These are phyloP conservation scores for Aspergillus mulundensis DNA, from an alignment of 495 filamentous ascomycete species.

Conservation along the genomic window DNA sequence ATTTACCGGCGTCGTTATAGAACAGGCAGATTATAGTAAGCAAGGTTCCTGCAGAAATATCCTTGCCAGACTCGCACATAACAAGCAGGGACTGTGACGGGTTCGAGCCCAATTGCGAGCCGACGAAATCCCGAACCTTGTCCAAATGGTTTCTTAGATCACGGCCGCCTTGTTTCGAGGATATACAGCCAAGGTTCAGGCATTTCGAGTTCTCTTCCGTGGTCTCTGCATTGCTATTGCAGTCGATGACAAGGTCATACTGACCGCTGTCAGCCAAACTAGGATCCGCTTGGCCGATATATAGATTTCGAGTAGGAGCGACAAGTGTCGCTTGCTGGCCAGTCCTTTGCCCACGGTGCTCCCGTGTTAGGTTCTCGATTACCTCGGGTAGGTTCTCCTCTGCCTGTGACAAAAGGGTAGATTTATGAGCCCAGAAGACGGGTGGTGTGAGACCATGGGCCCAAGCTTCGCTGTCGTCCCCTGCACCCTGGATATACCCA, in stretches of 20 bases:
- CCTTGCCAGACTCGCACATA: conserved; percentile 59
- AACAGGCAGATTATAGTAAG: conserved; percentile 61
- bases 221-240: conserved; percentile 34
- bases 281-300: conserved; percentile 27
- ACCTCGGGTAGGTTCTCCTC: conserved; percentile 64
- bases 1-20: conserved; percentile 52
- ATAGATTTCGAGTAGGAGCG: conserved; percentile 38
- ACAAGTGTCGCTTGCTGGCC: conserved; percentile 27
- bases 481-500: conserved; percentile 91
- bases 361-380: conserved; percentile 52
- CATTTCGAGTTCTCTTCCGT: conserved; percentile 28
- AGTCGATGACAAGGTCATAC: conserved; percentile 47
- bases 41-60: conserved; percentile 60
- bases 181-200: conserved; percentile 61
- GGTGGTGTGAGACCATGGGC: conserved; percentile 68
- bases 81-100: conserved; percentile 45
- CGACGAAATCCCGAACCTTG: conserved; percentile 47
- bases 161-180: conserved; percentile 70
- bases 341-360: conserved; percentile 21
- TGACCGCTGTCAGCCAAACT: conserved; percentile 9
- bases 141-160: conserved; percentile 63
- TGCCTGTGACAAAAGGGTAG: conserved; percentile 48
- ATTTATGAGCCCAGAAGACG: conserved; percentile 70
- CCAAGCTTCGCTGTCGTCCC: conserved; percentile 92
- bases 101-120: conserved; percentile 24